Conservation (phyloP, 2,329 filamentous ascomycete genomes). For the Amylocarpus encephaloides region DNA sequence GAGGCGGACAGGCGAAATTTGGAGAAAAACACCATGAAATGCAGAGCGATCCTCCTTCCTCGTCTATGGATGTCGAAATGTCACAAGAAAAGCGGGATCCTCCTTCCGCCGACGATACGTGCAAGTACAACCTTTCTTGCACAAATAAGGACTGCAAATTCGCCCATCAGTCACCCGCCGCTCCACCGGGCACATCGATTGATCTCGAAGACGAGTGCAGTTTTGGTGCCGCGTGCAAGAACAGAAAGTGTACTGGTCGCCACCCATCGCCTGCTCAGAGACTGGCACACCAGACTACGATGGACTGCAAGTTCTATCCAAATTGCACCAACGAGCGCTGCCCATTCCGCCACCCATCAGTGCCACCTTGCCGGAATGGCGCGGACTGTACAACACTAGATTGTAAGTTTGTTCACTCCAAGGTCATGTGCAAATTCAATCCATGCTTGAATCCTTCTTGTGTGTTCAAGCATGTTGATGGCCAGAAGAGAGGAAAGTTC, state of each 20-base stretch:
- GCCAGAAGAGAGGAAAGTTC: conserved; percentile 75
- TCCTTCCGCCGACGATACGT: conserved; percentile 63
- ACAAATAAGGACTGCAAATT: conserved; percentile 86
- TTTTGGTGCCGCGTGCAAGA: conserved; percentile 90
- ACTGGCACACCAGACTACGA: conserved; percentile 70
- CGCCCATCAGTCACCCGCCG: conserved; percentile 89
- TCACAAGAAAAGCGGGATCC: conserved; percentile 41
- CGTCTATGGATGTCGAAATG: conserved; percentile 57
- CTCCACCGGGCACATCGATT: conserved; percentile 67
- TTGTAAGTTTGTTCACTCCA: conserved; percentile 87
- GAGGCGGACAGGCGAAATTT: conserved; percentile 13
- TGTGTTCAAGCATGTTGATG: conserved; percentile 83
- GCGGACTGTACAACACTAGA: conserved; percentile 73
- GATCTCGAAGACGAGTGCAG: conserved; percentile 76
- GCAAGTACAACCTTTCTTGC: conserved; percentile 85
- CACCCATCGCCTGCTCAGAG: conserved; percentile 88
- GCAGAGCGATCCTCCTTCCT: conserved; percentile 15
- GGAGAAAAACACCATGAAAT: conserved; percentile 17
- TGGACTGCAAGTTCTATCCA: conserved; percentile 86
- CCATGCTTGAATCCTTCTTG: conserved; percentile 88
- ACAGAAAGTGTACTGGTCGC: conserved; percentile 83
- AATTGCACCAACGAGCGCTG: conserved; percentile 86
- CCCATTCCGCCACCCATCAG: conserved; percentile 80
- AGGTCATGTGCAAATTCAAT: conserved; percentile 80
- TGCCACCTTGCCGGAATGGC: conserved; percentile 86